Evolutionary conservation across 306 rosid species (phyloP), one percentile per base, ranked within the genome.

Genomic region (Lablab purpureus): DNA sequence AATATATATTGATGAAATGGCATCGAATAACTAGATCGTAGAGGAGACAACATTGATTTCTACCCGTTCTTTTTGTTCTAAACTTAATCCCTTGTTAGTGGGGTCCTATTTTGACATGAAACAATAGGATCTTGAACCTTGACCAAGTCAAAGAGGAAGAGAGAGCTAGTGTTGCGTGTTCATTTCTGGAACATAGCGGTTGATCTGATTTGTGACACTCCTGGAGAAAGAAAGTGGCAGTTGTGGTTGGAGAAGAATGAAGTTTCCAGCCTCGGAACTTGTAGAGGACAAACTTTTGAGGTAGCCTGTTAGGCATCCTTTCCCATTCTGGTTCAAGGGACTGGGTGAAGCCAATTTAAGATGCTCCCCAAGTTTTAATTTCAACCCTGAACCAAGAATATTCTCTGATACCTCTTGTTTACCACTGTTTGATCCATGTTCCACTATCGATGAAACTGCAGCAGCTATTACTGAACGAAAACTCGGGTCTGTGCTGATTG

Each of bases 391-490:
- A 70, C 84, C 68, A 63, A 77, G 40, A 77, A 67, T 18, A 7
- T 78, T 54, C 19, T 84, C 87, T 32, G 30, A 60, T 28, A 54
- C 68, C 12, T 62, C 51, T 67, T 79, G 84, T 73, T 55, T 73
- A 56, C 52, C 65, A 28, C 23, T 73, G 66, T 76, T n/a, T 75
- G 88, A 85, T 68, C 86, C 75, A 43, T 82, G 78, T 51, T 87
- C 90, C 2, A 85, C 87, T 59, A 90, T 67, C 8, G 94, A 84
- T 55, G 94, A 81, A 70, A 90, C 87, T 14, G 94, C 90, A 36
- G 90, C 87, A 21, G 88, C 90, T 72, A 90, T 83, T 0, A 79
- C 81, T 0, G 90, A 88, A 10, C 79, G 84, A 86, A 90, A 87
- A 66, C 84, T 81, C 3, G 89, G 89, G 69, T 90, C 86, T 0